phyloP scores from a whole-genome alignment of 1,284 basidiomycete species.

The Termitomyces sp. region DNA sequence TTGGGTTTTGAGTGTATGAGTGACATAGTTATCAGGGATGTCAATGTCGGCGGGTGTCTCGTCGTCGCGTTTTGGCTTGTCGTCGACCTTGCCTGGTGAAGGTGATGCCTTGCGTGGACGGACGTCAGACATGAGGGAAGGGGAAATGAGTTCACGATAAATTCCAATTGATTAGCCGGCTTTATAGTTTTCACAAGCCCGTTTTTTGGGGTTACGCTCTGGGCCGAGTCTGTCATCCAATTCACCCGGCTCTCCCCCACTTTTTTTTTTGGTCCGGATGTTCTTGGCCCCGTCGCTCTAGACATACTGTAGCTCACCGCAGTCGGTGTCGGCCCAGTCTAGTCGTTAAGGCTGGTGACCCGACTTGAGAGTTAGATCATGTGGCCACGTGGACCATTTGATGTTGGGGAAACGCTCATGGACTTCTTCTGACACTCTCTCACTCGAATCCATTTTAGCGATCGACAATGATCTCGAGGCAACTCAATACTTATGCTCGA shows the following conservation, averaged over 20 bases:
- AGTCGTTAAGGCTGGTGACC: neutral
- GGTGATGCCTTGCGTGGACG: conserved; percentile 22
- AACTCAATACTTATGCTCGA: too few relatives aligned
- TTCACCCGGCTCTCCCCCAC: conserved; percentile 11
- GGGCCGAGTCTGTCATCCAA: conserved; percentile 6
- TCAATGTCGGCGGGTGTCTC: conserved; percentile 54
- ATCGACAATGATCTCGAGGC: too few relatives aligned
- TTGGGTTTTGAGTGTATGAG: conserved; percentile 73
- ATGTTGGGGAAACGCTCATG: neutral
- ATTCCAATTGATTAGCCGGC: conserved; percentile 10
- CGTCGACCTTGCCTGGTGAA: conserved; percentile 11
- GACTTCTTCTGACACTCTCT: neutral
- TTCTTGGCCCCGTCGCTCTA: neutral
- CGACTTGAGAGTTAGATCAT: neutral
- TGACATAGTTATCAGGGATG: conserved; percentile 88
- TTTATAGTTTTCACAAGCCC: conserved; percentile 14
- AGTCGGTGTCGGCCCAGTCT: neutral
- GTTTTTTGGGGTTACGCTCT: conserved; percentile 22
- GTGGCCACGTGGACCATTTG: neutral
- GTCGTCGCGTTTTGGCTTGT: conserved; percentile 21
- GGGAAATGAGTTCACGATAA: conserved; percentile 1
- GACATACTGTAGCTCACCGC: neutral
- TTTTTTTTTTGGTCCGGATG: conserved; percentile 1
- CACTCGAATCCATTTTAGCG: neutral
- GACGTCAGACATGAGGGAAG: conserved; percentile 24